These are phyloP conservation scores for Nicotiana tabacum DNA, from an alignment of 257 asterid species.

Conservation along the genomic window DNA sequence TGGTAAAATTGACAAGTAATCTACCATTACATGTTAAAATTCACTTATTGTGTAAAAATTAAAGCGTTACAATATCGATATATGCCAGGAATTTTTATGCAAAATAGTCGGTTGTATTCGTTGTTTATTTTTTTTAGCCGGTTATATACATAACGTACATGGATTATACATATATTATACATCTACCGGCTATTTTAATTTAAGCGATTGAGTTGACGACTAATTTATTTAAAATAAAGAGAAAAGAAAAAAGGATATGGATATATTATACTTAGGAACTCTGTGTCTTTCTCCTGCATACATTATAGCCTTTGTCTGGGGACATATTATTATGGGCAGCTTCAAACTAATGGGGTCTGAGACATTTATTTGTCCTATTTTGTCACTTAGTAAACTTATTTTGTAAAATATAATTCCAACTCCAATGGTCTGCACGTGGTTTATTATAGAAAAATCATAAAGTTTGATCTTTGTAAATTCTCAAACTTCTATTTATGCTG, in stretches of 20 bases:
- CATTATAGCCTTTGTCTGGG: slow-evolving; percentile 15
- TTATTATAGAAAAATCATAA: background rate
- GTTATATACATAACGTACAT: too few species aligned
- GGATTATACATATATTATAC: too few species aligned
- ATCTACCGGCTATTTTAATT: too few species aligned
- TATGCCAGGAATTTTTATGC: too few species aligned
- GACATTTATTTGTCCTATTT: slow-evolving; percentile 8
- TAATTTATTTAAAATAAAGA: too few species aligned
- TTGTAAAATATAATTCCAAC: background rate
- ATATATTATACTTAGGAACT: slow-evolving; percentile 22
- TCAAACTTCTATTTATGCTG: background rate
- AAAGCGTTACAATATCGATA: too few species aligned
- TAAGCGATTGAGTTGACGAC: too few species aligned
- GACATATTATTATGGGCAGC: slow-evolving; percentile 37
- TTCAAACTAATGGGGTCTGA: slow-evolving; percentile 19
- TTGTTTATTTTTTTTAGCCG: too few species aligned
- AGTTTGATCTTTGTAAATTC: background rate
- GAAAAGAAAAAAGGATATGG: slow-evolving; percentile 15
- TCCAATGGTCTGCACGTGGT: slow-evolving; percentile 18
- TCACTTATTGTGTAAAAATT: too few species aligned
- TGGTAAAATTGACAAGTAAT: too few species aligned
- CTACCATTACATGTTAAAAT: too few species aligned
- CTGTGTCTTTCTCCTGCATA: slow-evolving; percentile 3
- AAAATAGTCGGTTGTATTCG: too few species aligned
- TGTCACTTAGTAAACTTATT: background rate